Evolutionary conservation across 2,329 filamentous ascomycete genomes (phyloP).

Genomic region (Simplicillium sp.): DNA sequence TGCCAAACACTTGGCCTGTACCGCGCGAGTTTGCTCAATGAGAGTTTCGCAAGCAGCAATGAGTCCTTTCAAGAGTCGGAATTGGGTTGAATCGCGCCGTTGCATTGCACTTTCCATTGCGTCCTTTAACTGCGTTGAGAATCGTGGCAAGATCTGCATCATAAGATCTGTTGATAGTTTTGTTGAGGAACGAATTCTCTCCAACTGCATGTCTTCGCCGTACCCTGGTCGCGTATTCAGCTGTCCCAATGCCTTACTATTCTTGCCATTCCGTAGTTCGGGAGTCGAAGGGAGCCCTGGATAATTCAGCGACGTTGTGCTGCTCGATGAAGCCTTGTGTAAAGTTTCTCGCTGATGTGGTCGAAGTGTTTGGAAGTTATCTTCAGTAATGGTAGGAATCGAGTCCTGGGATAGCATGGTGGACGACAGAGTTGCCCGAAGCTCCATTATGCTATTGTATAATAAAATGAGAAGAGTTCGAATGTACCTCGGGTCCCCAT

Average conservation of each 20-base stretch:
- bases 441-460: conserved; percentile 60
- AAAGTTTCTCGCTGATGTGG: no score
- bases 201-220: conserved; percentile 74
- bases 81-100: conserved; percentile 45
- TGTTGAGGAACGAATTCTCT: conserved; percentile 70
- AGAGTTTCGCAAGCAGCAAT: conserved; percentile 63
- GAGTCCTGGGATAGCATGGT: conserved; percentile 6
- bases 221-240: conserved; percentile 23
- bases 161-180: conserved; percentile 66
- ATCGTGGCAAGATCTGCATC: conserved; percentile 59
- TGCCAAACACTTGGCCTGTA: conserved; percentile 66
- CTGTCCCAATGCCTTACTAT: background rate
- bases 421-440: conserved; percentile 43
- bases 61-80: conserved; percentile 59
- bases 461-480: conserved; percentile 53
- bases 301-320: background rate
- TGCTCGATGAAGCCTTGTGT: conserved; percentile 30
- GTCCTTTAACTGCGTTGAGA: conserved; percentile 56
- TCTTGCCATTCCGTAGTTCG: no score
- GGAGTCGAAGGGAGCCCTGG: no score
- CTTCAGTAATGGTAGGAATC: no score
- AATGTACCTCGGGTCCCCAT: conserved; percentile 58
- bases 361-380: conserved; percentile 9
- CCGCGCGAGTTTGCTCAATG: conserved; percentile 61
- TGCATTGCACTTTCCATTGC: conserved; percentile 56